Percentiles rank a stretch among this genome's conserved stretches.
These are phyloP conservation scores for Coemansia sp. DNA, from an alignment of 192 early-diverging fungal genomes.

Conservation along the genomic window DNA sequence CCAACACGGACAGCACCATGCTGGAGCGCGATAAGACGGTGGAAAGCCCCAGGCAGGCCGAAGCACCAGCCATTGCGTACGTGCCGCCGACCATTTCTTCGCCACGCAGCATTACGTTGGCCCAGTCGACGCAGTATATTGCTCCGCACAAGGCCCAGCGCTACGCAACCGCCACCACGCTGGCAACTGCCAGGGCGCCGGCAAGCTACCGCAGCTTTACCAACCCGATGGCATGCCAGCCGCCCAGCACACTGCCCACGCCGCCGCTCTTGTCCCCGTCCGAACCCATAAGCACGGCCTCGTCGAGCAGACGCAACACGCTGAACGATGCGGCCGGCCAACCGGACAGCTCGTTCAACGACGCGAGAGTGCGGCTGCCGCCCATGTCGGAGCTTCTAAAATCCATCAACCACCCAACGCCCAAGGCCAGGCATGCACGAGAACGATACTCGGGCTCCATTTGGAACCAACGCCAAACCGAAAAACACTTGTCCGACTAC, in stretches of 20 bases:
- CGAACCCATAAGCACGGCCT: neutral
- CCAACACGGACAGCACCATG: too few species aligned
- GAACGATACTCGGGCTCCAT: neutral
- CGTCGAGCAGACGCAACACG: conserved; percentile 1
- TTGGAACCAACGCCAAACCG: neutral
- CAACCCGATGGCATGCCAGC: neutral
- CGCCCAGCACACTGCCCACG: neutral
- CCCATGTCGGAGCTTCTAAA: conserved; percentile 39
- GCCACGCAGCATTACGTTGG: too few species aligned
- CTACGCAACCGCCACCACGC: neutral
- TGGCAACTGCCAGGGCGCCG: neutral
- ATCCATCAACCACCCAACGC: conserved; percentile 4
- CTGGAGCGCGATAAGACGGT: too few species aligned
- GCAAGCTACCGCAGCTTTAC: conserved; percentile 4
- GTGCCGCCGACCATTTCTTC: too few species aligned
- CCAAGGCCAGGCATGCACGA: neutral
- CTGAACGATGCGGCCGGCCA: neutral
- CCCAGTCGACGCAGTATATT: too few species aligned
- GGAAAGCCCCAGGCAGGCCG: too few species aligned
- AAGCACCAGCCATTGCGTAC: too few species aligned
- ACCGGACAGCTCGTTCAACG: too few species aligned
- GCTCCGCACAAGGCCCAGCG: too few species aligned
- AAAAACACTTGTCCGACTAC: too few species aligned
- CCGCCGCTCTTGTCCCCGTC: neutral
- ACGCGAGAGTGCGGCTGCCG: conserved; percentile 19